Base-by-base conservation (phyloP, 371 early-diverging fungal genomes). In the Mucor mucedo region DNA sequence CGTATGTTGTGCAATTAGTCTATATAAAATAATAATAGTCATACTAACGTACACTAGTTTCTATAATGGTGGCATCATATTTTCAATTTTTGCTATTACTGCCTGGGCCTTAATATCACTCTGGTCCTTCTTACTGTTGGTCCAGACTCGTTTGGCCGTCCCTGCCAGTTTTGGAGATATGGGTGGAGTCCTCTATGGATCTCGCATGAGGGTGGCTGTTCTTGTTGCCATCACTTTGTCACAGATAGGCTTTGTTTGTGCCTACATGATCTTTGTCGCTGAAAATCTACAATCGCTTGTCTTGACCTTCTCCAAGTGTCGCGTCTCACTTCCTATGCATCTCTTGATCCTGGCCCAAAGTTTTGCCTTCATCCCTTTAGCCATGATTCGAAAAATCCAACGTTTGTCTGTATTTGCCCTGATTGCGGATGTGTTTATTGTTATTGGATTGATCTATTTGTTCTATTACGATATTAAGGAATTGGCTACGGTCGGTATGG, bases 211-310 rank as follows among this genome's bases (percentile, higher is more conserved):
- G 53, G 72, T 74, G 55, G 72, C 91, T 1, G 93, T 93, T n/a
- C 66, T 93, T 33, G 81, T 82, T 5, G 89, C 92, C 4, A 93
- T 95, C 64, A 89, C 92, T 21, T 67, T 95, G 28, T 90, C 92
- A 11, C 95, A 94, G 81, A 85, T 89, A 39, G 95, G 95, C 0
- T 95, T 95, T 77, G 88, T 89, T 8, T 91, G 92, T 63, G 93
- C 94, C 5, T 95, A 95, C 75, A 90, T 88, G 83, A 91, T 93
- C 40, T 95, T 93, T 74, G 90, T 95, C 7, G 91, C 92, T 5
- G 89, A 93, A 66, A 95, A 93, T 66, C 73, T 93, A 9, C 87
- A 89, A 28, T 87, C 91, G 13, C 68, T 92, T 1, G 72, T 87
- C 2, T 79, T 86, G 63, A 79, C 89, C 5, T 80, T 86, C 16